These are phyloP conservation scores for Dothistroma septosporum DNA, from an alignment of 2,329 filamentous ascomycete species.

Conservation along the genomic window DNA sequence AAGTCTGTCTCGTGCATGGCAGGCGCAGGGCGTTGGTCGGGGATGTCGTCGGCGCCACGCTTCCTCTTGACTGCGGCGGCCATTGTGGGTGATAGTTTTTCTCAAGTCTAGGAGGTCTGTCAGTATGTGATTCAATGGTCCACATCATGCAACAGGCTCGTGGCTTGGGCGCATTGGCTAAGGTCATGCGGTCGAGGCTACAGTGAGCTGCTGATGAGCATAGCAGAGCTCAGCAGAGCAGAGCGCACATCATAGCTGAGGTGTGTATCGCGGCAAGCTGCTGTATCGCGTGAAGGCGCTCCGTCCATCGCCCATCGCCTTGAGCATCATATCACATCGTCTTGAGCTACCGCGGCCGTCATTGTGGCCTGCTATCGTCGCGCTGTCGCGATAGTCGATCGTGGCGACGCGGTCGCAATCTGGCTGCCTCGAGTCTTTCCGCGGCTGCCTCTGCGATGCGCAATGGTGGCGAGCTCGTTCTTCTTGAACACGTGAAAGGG, in stretches of 20 bases:
- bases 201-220: background rate
- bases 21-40: constrained; percentile 35
- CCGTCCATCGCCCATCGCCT: background rate
- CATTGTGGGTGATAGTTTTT: constrained; percentile 17
- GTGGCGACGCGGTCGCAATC: background rate
- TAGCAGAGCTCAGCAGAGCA: background rate
- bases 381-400: background rate
- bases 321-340: background rate
- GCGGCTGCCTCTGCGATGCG: background rate
- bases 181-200: background rate
- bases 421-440: background rate
- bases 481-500: background rate
- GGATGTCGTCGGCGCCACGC: constrained; percentile 45
- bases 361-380: background rate
- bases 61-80: constrained; percentile 43
- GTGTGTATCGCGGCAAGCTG: background rate
- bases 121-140: background rate
- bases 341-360: background rate
- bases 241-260: background rate
- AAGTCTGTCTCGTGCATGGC: constrained; percentile 29
- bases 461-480: background rate
- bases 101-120: background rate
- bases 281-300: background rate
- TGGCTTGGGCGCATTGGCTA: background rate
- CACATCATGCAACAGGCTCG: background rate